These are phyloP conservation scores for Amanita rubescens DNA, from an alignment of 768 basidiomycete genomes.

Conservation along the genomic window DNA sequence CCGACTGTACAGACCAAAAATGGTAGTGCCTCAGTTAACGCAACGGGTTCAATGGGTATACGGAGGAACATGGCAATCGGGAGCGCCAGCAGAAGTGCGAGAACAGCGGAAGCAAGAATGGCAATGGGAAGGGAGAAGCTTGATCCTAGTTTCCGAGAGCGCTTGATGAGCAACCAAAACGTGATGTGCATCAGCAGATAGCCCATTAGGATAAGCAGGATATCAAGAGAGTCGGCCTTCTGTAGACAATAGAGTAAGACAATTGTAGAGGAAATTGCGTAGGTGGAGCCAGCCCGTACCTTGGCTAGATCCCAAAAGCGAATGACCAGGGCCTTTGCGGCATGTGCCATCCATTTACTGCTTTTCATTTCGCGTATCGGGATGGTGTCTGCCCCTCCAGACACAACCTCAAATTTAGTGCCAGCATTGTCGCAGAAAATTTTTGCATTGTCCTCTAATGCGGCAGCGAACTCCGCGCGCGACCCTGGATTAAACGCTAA, in stretches of 20 bases:
- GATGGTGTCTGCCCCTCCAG: slow-evolving; percentile 32
- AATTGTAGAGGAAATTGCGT: no score
- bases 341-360: slow-evolving; percentile 87
- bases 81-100: slow-evolving; percentile 80
- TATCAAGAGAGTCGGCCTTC: slow-evolving; percentile 95
- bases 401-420: slow-evolving; percentile 46
- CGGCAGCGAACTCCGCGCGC: slow-evolving; percentile 42
- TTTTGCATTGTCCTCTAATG: slow-evolving; percentile 18
- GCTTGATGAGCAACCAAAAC: slow-evolving; percentile 85
- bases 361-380: slow-evolving; percentile 70
- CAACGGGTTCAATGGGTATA: slow-evolving; percentile 89
- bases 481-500: slow-evolving; percentile 43
- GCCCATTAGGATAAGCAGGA: slow-evolving; percentile 87
- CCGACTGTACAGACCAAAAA: slow-evolving; percentile 98
- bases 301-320: slow-evolving; percentile 86
- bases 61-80: slow-evolving; percentile 65
- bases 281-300: slow-evolving; percentile 19
- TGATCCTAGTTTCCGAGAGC: slow-evolving; percentile 78
- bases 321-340: slow-evolving; percentile 61
- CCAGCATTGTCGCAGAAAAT: slow-evolving; percentile 30
- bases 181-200: slow-evolving; percentile 95
- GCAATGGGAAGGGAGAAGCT: slow-evolving; percentile 53
- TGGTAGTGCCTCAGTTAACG: slow-evolving; percentile 90
- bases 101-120: slow-evolving; percentile 71
- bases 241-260: slow-evolving; percentile 21